Evolutionary conservation across 371 early-diverging fungal species (phyloP).

Genomic region (Smittium mucronatum): DNA sequence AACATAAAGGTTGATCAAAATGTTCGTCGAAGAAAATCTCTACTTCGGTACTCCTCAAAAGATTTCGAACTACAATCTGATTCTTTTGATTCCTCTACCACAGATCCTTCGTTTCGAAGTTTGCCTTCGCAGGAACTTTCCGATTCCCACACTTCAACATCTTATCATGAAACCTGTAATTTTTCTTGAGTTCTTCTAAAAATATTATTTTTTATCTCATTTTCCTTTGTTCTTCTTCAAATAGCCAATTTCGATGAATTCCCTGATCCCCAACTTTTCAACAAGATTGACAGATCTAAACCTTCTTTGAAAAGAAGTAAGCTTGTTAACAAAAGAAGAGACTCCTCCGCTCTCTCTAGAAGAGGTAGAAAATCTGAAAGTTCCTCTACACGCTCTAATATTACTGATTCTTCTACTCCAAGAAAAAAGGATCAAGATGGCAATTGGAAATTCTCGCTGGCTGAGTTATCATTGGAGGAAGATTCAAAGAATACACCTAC

Average conservation of each 20-base stretch:
- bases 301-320: conserved; percentile 35
- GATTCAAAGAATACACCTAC: conserved; percentile 19
- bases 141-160: neutral
- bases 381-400: neutral
- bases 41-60: neutral
- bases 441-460: conserved; percentile 1
- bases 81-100: neutral
- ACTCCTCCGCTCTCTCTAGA: conserved; percentile 16
- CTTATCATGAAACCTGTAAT: neutral
- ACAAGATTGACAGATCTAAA: conserved; percentile 4
- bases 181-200: neutral
- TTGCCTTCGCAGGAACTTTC: neutral
- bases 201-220: neutral
- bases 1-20: conserved; percentile 24
- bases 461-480: conserved; percentile 10
- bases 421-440: conserved; percentile 9
- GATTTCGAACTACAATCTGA: neutral
- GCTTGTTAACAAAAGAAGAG: conserved; percentile 32
- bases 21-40: conserved; percentile 27
- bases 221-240: neutral
- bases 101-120: neutral
- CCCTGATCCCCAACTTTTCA: neutral
- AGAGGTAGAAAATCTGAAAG: neutral
- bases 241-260: neutral
- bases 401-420: neutral